Conservation (phyloP, 345 rosid species). For the Linum lewisii region DNA sequence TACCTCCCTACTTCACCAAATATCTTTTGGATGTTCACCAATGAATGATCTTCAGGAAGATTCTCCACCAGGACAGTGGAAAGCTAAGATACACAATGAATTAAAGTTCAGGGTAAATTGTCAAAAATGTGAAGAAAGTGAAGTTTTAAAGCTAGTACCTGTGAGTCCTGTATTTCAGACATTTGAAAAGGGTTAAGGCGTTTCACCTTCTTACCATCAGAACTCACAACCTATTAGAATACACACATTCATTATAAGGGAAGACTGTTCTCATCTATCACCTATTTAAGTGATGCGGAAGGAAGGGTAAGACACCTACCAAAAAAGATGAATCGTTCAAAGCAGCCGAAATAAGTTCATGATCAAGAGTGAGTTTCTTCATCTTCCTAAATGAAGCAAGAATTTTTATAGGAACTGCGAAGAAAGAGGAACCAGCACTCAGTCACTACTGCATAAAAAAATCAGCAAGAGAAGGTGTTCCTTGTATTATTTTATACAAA, state of each 20-base stretch:
- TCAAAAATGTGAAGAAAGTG: not conserved
- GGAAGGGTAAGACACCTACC: conserved; percentile 31
- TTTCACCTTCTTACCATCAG: conserved; percentile 80
- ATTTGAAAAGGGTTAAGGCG: conserved; percentile 48
- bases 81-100: conserved; percentile 40
- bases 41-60: conserved; percentile 80
- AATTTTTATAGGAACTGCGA: conserved; percentile 68
- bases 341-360: conserved; percentile 39
- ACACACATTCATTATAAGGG: not conserved
- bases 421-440: not conserved
- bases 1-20: conserved; percentile 83
- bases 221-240: conserved; percentile 47
- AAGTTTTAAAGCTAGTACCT: conserved; percentile 40
- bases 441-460: not conserved
- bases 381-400: conserved; percentile 66
- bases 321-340: conserved; percentile 69
- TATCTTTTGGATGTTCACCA: conserved; percentile 47
- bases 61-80: conserved; percentile 89
- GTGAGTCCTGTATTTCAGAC: conserved; percentile 57
- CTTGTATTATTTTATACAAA: not conserved
- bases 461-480: not conserved
- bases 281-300: not conserved
- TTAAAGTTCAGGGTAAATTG: conserved; percentile 3
- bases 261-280: too few species aligned
- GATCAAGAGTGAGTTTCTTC: conserved; percentile 65